phyloP scores from a whole-genome alignment of 345 rosid species.

The Bretschneidera sinensis region DNA sequence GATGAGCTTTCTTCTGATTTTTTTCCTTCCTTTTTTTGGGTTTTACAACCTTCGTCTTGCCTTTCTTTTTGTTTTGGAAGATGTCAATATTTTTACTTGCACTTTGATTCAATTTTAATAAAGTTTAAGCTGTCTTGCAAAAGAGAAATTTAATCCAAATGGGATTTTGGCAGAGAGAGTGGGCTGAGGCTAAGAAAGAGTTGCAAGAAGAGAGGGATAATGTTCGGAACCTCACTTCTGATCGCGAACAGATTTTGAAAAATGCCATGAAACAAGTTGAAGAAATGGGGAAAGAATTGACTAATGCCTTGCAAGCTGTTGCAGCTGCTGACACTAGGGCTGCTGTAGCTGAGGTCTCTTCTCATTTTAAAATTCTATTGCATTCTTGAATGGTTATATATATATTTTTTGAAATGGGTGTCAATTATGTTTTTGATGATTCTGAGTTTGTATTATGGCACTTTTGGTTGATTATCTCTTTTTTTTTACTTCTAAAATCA shows the following conservation, averaged over 20 bases:
- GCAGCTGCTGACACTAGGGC: slow-evolving; percentile 86
- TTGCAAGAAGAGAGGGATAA: slow-evolving; percentile 75
- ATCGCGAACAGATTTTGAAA: slow-evolving; percentile 67
- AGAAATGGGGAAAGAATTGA: slow-evolving; percentile 71
- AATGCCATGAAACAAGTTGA: slow-evolving; percentile 79
- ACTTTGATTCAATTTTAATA: not conserved
- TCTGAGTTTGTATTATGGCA: not conserved
- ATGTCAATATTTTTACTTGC: too few species aligned
- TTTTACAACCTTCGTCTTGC: not conserved
- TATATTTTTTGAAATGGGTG: not conserved
- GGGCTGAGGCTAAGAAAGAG: slow-evolving; percentile 92
- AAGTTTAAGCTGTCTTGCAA: too few species aligned
- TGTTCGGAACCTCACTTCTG: slow-evolving; percentile 54
- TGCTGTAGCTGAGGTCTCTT: slow-evolving; percentile 74
- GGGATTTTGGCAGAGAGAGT: slow-evolving; percentile 64
- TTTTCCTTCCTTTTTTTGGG: not conserved
- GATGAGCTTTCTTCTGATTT: not conserved
- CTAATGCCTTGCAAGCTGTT: slow-evolving; percentile 68
- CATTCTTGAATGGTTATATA: slow-evolving; percentile 11
- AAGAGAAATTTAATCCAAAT: too few species aligned
- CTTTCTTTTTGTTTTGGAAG: too few species aligned
- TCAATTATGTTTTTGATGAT: not conserved
- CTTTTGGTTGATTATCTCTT: slow-evolving; percentile 16
- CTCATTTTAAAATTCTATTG: slow-evolving; percentile 5
- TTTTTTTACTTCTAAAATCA: slow-evolving; percentile 24